These are phyloP conservation scores for Xylaria multiplex DNA, from an alignment of 2,329 filamentous ascomycete species.

Conservation along the genomic window DNA sequence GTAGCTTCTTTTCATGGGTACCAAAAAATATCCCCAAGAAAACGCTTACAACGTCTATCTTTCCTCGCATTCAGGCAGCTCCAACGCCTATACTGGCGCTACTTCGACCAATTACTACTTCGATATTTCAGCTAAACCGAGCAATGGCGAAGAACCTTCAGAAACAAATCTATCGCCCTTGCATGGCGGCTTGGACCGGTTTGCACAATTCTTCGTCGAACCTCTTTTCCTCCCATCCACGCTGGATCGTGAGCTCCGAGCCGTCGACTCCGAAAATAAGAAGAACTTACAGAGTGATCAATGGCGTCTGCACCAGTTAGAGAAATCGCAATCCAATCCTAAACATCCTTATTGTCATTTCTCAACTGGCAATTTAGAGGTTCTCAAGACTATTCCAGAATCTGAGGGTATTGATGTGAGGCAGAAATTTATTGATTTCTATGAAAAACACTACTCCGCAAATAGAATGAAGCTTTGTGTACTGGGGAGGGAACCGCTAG, in stretches of 20 bases:
- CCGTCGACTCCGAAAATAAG: conserved; percentile 96
- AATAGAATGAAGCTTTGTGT: conserved; percentile 94
- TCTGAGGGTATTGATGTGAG: conserved; percentile 83
- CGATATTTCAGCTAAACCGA: conserved; percentile 85
- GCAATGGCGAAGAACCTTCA: conserved; percentile 66
- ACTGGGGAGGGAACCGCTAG: conserved; percentile 81
- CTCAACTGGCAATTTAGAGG: conserved; percentile 87
- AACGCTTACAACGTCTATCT: conserved; percentile 97
- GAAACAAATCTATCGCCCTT: conserved; percentile 69
- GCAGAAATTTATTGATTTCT: conserved; percentile 92
- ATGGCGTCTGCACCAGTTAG: conserved; percentile 88
- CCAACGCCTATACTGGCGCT: conserved; percentile 92
- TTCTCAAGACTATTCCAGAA: conserved; percentile 84
- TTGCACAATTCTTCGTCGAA: conserved; percentile 92
- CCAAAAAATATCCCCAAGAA: conserved; percentile 94
- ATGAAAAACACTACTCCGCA: conserved; percentile 88
- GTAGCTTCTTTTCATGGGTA: conserved; percentile 94
- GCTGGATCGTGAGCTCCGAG: conserved; percentile 84
- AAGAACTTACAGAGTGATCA: conserved; percentile 93
- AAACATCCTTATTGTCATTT: conserved; percentile 92
- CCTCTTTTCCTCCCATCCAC: conserved; percentile 88
- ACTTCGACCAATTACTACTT: conserved; percentile 99
- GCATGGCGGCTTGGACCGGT: conserved; percentile 86
- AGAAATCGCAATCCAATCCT: conserved; percentile 87
- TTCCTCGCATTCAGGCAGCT: conserved; percentile 86